These are phyloP conservation scores for Saccharum officinarum DNA, from an alignment of 176 grass and related monocot genomes.

Conservation along the genomic window DNA sequence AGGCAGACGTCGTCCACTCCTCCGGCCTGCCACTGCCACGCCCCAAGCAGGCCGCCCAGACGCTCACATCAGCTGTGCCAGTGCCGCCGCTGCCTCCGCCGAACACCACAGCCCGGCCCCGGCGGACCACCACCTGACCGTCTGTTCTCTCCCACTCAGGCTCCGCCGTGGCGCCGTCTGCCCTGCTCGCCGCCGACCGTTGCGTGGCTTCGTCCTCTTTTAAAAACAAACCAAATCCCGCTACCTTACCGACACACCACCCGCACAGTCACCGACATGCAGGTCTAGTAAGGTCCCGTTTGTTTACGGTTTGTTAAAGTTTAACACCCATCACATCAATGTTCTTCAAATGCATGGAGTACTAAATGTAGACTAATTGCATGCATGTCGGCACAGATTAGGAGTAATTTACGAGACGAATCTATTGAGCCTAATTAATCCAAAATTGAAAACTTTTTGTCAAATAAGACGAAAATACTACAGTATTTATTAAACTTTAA, in stretches of 20 bases:
- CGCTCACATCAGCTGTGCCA: neutral
- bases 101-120: neutral
- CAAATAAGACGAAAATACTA: no score
- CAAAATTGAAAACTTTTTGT: no score
- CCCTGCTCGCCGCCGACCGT: conserved; percentile 30
- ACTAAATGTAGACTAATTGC: no score
- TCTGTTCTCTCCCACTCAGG: neutral
- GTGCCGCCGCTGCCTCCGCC: neutral
- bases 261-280: neutral
- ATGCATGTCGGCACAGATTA: no score
- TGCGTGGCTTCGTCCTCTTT: conserved; percentile 20
- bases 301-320: no score
- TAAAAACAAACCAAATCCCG: neutral
- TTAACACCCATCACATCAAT: no score
- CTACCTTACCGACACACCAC: fast-evolving
- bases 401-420: no score
- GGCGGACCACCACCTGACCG: neutral
- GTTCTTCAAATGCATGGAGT: no score
- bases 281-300: fast-evolving
- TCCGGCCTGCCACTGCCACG: neutral
- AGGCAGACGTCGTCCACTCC: neutral
- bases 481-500: no score
- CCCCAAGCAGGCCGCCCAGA: neutral
- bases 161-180: neutral
- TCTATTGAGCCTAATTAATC: no score